Evolutionary conservation across 225 moss, liverwort and hornwort species (phyloP).

Genomic region (Bryum argenteum): DNA sequence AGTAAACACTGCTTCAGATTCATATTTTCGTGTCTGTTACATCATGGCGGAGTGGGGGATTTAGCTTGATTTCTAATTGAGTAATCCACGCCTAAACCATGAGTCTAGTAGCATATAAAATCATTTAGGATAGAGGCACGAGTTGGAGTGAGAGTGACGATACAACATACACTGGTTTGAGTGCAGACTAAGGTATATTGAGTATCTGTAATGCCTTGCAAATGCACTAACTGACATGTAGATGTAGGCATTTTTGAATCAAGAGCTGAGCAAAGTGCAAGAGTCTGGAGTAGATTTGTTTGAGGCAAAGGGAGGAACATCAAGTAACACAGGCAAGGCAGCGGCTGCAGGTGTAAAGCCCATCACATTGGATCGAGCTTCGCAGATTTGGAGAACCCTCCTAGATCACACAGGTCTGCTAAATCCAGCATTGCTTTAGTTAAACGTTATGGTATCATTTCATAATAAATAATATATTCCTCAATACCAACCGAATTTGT

Average conservation of each 20-base stretch:
- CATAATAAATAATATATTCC: background rate
- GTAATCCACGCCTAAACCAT: slow-evolving; percentile 9
- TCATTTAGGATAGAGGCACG: slow-evolving; percentile 15
- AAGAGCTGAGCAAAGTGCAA: slow-evolving; percentile 89
- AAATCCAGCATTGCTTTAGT: slow-evolving; percentile 18
- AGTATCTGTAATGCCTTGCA: slow-evolving; percentile 33
- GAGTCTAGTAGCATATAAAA: background rate
- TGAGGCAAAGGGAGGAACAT: slow-evolving; percentile 58
- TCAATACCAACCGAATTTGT: background rate
- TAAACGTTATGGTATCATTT: background rate
- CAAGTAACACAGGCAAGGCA: slow-evolving; percentile 46
- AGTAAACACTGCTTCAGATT: slow-evolving; percentile 9
- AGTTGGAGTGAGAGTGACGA: background rate
- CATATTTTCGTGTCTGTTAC: slow-evolving; percentile 17
- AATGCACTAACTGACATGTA: slow-evolving; percentile 62
- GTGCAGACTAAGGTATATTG: background rate
- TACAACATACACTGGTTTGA: slow-evolving; percentile 11
- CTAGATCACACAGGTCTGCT: slow-evolving; percentile 82
- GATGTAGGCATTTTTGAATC: slow-evolving; percentile 89
- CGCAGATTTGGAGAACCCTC: slow-evolving; percentile 84
- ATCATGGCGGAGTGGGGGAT: background rate
- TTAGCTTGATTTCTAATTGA: background rate
- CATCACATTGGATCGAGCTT: slow-evolving; percentile 72
- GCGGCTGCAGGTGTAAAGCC: slow-evolving; percentile 56
- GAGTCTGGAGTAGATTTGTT: slow-evolving; percentile 66